Conservation (phyloP, 2,329 filamentous ascomycete genomes). For the Hymenoscyphus fructigenus region DNA sequence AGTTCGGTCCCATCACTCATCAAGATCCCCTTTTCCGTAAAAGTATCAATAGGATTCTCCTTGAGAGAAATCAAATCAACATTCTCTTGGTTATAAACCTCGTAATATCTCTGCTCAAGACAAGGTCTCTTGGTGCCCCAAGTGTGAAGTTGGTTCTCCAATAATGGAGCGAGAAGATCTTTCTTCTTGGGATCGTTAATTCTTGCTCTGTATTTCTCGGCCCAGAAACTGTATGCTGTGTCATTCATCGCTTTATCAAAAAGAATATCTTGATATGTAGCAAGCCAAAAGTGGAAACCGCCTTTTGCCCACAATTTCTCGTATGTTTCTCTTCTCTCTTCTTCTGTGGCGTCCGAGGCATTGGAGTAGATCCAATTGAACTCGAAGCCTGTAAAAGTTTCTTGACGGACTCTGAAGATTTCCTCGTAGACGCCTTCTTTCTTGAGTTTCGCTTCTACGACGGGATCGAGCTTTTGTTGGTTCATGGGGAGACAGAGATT, state of each 20-base stretch:
- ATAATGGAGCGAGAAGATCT: slow-evolving; percentile 46
- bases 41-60: slow-evolving; percentile 41
- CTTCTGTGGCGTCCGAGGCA: slow-evolving; percentile 43
- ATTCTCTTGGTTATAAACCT: slow-evolving; percentile 46
- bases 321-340: slow-evolving; percentile 45
- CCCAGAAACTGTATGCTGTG: slow-evolving; percentile 50
- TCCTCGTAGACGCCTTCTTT: slow-evolving; percentile 39
- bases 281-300: slow-evolving; percentile 48
- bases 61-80: slow-evolving; percentile 48
- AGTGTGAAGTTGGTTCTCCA: slow-evolving; percentile 42
- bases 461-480: slow-evolving; percentile 43
- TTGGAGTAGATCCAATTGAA: slow-evolving; percentile 48
- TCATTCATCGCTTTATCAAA: slow-evolving; percentile 44
- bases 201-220: slow-evolving; percentile 43
- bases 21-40: slow-evolving; percentile 41
- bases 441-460: slow-evolving; percentile 45
- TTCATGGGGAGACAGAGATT: slow-evolving; percentile 60
- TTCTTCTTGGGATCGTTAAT: slow-evolving; percentile 45
- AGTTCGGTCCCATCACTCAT: slow-evolving; percentile 32
- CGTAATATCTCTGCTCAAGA: slow-evolving; percentile 51
- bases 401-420: slow-evolving; percentile 46
- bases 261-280: slow-evolving; percentile 47
- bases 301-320: slow-evolving; percentile 47
- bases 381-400: slow-evolving; percentile 51
- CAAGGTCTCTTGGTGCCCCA: slow-evolving; percentile 48